phyloP scores from a whole-genome alignment of 2,329 filamentous ascomycete genomes.

The Raffaelea albimanens region DNA sequence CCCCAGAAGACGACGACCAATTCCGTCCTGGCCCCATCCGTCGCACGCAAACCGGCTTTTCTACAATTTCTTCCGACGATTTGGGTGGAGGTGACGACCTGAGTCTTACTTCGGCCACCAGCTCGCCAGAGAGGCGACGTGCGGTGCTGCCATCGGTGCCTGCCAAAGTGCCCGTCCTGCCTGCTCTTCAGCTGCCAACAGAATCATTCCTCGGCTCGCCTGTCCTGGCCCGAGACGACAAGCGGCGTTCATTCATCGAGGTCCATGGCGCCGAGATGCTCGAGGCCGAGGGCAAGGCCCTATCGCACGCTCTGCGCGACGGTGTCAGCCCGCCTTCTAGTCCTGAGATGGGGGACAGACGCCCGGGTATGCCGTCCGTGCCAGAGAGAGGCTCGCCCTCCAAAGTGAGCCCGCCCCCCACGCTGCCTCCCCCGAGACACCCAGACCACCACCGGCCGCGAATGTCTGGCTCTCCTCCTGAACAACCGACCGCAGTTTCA shows the following conservation, averaged over 20 bases:
- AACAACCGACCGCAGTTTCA: neutral
- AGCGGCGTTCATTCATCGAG: slow-evolving; percentile 48
- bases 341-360: slow-evolving; percentile 12
- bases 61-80: slow-evolving; percentile 20
- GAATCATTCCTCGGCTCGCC: slow-evolving; percentile 21
- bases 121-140: slow-evolving; percentile 39
- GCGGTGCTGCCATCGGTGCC: slow-evolving; percentile 14
- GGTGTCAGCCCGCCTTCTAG: slow-evolving; percentile 19
- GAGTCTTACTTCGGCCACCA: neutral
- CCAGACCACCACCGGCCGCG: neutral
- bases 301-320: slow-evolving; percentile 39
- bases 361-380: neutral
- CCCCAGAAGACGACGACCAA: slow-evolving; percentile 1
- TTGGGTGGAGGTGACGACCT: slow-evolving; percentile 24
- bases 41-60: slow-evolving; percentile 49
- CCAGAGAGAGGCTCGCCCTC: slow-evolving; percentile 1
- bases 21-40: slow-evolving; percentile 46
- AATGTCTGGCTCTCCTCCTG: neutral
- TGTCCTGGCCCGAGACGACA: slow-evolving; percentile 35
- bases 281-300: slow-evolving; percentile 48
- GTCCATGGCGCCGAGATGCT: slow-evolving; percentile 51
- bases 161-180: slow-evolving; percentile 10
- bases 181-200: slow-evolving; percentile 19
- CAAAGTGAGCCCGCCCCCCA: slow-evolving; percentile 3
- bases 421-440: slow-evolving; percentile 2